A percentile compares a stretch with the other conserved stretches of the same genome.
Evolutionary conservation across 768 basidiomycete species (phyloP).

Genomic region (Rickenella mellea): DNA sequence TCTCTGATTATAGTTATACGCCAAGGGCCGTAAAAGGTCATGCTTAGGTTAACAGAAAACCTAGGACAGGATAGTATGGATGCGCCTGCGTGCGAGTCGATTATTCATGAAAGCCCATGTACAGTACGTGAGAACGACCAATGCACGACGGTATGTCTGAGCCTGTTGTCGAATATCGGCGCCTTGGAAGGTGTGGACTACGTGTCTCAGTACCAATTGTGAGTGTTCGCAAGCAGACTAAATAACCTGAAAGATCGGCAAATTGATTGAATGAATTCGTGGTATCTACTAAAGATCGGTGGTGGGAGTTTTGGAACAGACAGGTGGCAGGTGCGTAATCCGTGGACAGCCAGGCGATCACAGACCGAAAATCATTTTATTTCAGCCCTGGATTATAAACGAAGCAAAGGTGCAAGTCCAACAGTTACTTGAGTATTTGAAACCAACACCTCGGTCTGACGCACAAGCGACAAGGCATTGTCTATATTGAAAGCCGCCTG

Average conservation of each 20-base stretch:
- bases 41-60: too few relatives aligned
- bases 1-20: background rate
- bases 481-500: conserved; percentile 28
- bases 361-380: too few relatives aligned
- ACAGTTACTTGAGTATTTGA: background rate
- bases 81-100: too few relatives aligned
- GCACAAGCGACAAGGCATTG: conserved; percentile 6
- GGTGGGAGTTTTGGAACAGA: conserved; percentile 17
- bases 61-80: too few relatives aligned
- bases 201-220: conserved; percentile 18
- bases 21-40: background rate
- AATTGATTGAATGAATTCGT: background rate
- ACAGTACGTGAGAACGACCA: too few relatives aligned
- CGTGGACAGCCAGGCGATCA: too few relatives aligned
- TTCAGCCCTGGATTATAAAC: conserved; percentile 5
- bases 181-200: conserved; percentile 15
- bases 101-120: too few relatives aligned
- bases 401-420: conserved; percentile 13
- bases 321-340: conserved; percentile 10
- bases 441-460: background rate
- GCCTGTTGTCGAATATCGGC: conserved; percentile 12
- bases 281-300: conserved; percentile 8
- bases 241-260: background rate
- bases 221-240: conserved; percentile 1
- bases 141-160: too few relatives aligned